Percentiles rank a stretch among this genome's conserved stretches.
phyloP scores from a whole-genome alignment of 164 flowering plant genomes.

The Chimonanthus salicifolius region DNA sequence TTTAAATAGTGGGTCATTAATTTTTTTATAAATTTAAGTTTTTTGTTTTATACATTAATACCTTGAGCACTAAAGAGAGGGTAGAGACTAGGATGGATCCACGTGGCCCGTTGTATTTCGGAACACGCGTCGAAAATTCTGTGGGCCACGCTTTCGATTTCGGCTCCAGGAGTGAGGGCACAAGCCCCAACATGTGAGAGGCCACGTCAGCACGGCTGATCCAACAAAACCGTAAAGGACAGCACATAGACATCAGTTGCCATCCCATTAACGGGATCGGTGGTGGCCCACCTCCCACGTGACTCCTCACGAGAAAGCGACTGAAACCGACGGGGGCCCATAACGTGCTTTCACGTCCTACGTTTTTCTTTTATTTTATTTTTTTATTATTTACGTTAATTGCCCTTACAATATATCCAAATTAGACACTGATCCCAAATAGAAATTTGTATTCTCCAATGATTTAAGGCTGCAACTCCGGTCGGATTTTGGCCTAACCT shows the following conservation, averaged over 20 bases:
- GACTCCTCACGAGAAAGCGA: slow-evolving; percentile 6
- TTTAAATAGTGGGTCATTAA: too few species aligned
- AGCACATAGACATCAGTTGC: not conserved
- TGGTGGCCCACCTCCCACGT: slow-evolving; percentile 7
- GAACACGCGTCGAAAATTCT: not conserved
- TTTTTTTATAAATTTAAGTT: too few species aligned
- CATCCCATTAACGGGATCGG: not conserved
- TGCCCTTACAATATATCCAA: too few species aligned
- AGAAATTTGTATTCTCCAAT: too few species aligned
- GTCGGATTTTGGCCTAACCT: too few species aligned
- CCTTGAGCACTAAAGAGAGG: too few species aligned
- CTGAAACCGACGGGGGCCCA: not conserved
- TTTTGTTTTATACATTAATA: too few species aligned
- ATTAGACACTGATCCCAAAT: too few species aligned
- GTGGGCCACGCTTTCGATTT: not conserved
- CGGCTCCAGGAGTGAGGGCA: not conserved
- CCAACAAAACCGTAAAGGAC: not conserved
- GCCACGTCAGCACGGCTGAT: not conserved
- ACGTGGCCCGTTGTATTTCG: too few species aligned
- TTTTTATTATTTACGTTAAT: too few species aligned
- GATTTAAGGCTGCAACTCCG: too few species aligned
- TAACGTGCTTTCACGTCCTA: slow-evolving; percentile 2
- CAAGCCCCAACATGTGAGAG: not conserved
- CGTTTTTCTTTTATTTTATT: not conserved
- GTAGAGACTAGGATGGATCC: too few species aligned